These are phyloP conservation scores for Diaporthe vaccinii DNA, from an alignment of 2,329 filamentous ascomycete species.

Conservation along the genomic window DNA sequence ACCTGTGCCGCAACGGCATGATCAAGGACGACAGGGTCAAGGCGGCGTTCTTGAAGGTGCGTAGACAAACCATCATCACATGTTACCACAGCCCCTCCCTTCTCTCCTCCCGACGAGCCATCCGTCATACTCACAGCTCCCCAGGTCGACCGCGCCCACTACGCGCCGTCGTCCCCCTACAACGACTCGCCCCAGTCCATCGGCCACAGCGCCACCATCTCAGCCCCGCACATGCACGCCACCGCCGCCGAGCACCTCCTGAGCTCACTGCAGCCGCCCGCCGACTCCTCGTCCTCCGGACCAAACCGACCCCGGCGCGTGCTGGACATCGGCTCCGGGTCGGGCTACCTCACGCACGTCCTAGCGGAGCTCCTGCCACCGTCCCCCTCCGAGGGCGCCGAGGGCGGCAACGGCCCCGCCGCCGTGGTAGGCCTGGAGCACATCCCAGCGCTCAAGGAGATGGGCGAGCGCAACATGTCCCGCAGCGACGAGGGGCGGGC, in stretches of 20 bases:
- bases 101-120: not conserved
- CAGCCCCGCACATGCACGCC: conserved; percentile 73
- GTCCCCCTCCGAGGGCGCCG: not conserved
- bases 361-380: conserved; percentile 75
- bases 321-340: conserved; percentile 82
- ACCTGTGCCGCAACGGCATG: conserved; percentile 78
- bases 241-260: conserved; percentile 65
- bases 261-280: conserved; percentile 56
- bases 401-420: conserved; percentile 61
- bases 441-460: conserved; percentile 72
- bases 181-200: conserved; percentile 68
- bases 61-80: conserved; percentile 24
- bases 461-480: conserved; percentile 75
- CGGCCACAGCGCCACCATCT: conserved; percentile 69
- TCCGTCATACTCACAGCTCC: not conserved
- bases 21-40: conserved; percentile 81
- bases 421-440: conserved; percentile 82
- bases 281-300: not conserved
- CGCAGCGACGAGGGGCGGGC: conserved; percentile 70
- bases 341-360: conserved; percentile 89
- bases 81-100: not conserved
- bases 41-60: conserved; percentile 82
- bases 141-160: conserved; percentile 90
- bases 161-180: conserved; percentile 80
- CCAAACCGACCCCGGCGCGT: conserved; percentile 61